These are phyloP conservation scores for Dryadomyces sulphureus DNA, from an alignment of 2,329 filamentous ascomycete genomes.

Conservation along the genomic window DNA sequence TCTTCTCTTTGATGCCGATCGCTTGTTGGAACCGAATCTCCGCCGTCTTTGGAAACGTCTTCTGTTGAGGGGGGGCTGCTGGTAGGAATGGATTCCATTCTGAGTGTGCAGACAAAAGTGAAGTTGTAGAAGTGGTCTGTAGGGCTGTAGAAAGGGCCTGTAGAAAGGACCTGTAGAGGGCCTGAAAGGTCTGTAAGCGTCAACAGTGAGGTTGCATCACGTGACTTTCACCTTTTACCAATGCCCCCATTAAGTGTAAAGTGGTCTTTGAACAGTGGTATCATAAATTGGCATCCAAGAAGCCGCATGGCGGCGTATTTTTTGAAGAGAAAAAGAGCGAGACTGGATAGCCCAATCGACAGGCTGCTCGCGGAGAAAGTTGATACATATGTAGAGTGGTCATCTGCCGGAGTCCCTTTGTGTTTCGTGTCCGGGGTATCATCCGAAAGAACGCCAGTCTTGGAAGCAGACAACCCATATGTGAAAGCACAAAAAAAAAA, in stretches of 20 bases:
- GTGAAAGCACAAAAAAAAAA: not conserved
- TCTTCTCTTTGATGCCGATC: slow-evolving; percentile 3
- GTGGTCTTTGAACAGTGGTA: slow-evolving; percentile 1
- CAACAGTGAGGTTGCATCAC: not conserved
- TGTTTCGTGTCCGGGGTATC: not conserved
- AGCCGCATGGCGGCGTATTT: not conserved
- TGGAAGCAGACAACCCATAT: not conserved
- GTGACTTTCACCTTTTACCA: not conserved
- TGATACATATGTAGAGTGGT: not conserved
- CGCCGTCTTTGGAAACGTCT: not conserved
- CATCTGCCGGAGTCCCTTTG: not conserved
- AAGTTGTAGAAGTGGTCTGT: no score
- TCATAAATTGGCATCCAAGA: not conserved
- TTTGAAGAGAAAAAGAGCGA: not conserved
- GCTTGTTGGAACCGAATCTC: slow-evolving; percentile 1
- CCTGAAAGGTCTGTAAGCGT: no score
- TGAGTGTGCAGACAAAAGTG: no score
- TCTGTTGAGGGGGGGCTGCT: not conserved
- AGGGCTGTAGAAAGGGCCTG: no score
- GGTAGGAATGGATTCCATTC: slow-evolving; percentile 2
- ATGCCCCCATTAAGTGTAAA: not conserved
- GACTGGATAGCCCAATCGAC: not conserved
- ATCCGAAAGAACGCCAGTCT: not conserved
- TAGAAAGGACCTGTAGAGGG: no score
- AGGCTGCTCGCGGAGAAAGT: not conserved